phyloP scores from a whole-genome alignment of 352 stramenopile genomes.

The Phytophthora rubi region DNA sequence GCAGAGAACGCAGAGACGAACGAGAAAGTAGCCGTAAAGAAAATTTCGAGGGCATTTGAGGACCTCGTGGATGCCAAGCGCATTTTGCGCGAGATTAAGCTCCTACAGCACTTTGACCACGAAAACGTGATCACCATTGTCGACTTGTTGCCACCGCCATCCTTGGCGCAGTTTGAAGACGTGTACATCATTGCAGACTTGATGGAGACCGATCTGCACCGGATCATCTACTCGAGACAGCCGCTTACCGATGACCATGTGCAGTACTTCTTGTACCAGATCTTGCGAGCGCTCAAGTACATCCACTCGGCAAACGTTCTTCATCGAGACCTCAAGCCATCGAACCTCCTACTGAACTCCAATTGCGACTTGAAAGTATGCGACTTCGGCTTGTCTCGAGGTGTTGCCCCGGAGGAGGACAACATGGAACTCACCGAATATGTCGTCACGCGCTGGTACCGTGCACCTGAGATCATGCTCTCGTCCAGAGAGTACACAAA shows the following conservation, averaged over 20 bases:
- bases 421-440: conserved; percentile 94
- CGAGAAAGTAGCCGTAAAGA: conserved; percentile 91
- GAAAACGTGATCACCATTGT: conserved; percentile 97
- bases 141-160: conserved; percentile 94
- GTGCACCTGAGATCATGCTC: conserved; percentile 97
- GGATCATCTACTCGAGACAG: conserved; percentile 97
- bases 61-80: conserved; percentile 99
- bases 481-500: conserved; percentile 97
- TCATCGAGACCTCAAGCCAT: conserved; percentile 97
- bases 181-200: conserved; percentile 98
- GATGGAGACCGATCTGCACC: conserved; percentile 98
- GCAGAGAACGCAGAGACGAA: conserved; percentile 81
- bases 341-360: conserved; percentile 96
- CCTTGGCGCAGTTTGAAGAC: conserved; percentile 95
- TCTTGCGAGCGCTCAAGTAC: conserved; percentile 95
- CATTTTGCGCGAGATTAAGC: conserved; percentile 97
- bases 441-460: conserved; percentile 94
- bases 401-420: conserved; percentile 81
- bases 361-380: conserved; percentile 94
- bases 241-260: conserved; percentile 93
- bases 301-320: conserved; percentile 95
- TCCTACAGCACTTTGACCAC: conserved; percentile 94
- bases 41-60: conserved; percentile 93
- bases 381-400: conserved; percentile 92
- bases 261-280: conserved; percentile 96